phyloP scores from a whole-genome alignment of 139 green algal genomes.

The Yamagishiella unicocca region DNA sequence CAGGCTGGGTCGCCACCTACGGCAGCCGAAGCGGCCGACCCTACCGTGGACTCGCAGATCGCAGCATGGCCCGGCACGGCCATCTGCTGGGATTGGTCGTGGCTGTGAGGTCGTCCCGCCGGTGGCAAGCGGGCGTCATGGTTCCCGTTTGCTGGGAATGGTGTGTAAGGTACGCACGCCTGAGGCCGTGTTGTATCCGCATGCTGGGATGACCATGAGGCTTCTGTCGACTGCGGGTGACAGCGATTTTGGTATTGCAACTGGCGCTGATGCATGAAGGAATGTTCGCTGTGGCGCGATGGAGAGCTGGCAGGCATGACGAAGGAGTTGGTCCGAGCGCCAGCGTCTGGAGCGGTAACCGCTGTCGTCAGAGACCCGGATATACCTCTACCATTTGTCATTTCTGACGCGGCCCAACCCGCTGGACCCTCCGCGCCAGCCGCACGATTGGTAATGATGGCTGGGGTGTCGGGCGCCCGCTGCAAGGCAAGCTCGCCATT shows the following conservation, averaged over 20 bases:
- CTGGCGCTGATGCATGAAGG: neutral
- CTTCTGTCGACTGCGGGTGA: neutral
- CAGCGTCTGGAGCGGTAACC: neutral
- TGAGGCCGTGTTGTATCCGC: neutral
- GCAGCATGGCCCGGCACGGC: too few relatives aligned
- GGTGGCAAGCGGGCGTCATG: too few relatives aligned
- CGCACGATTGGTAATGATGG: neutral
- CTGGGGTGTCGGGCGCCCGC: conserved; percentile 4
- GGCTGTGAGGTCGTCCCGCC: too few relatives aligned
- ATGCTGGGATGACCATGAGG: neutral
- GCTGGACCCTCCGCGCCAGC: neutral
- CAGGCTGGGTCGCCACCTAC: too few relatives aligned
- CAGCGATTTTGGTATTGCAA: neutral
- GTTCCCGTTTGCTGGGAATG: too few relatives aligned
- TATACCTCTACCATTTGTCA: neutral
- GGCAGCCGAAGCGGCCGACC: too few relatives aligned
- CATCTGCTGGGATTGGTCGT: too few relatives aligned
- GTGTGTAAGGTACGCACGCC: too few relatives aligned
- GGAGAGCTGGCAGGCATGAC: neutral
- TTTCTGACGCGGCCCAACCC: neutral
- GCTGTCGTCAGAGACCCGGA: neutral
- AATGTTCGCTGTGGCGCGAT: neutral
- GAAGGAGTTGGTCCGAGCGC: neutral
- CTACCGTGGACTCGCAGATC: too few relatives aligned
- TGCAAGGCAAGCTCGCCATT: neutral